Conservation (phyloP, 352 stramenopile species). For the Peronosclerospora sorghi region DNA sequence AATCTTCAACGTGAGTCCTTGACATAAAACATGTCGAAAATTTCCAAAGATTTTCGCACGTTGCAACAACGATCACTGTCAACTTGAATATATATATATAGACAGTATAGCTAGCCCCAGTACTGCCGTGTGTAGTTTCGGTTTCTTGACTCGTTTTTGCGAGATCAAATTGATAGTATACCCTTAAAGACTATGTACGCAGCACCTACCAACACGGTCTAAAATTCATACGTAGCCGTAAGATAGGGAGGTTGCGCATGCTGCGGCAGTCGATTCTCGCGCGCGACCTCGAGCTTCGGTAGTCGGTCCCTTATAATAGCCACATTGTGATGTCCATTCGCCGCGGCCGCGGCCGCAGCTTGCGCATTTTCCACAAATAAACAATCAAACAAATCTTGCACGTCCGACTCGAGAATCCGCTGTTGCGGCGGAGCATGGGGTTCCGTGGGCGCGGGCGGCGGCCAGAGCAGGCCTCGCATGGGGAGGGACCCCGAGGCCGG, state of each 20-base stretch:
- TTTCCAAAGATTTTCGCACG: too few species aligned
- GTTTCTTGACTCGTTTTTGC: too few species aligned
- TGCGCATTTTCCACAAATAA: slow-evolving; percentile 29
- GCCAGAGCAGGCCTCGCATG: slow-evolving; percentile 28
- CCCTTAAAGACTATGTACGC: too few species aligned
- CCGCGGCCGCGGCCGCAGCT: slow-evolving; percentile 12
- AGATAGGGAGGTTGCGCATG: slow-evolving; percentile 19
- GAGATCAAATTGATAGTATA: too few species aligned
- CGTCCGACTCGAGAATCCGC: slow-evolving; percentile 27
- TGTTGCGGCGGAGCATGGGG: slow-evolving; percentile 11
- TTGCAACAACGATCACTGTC: slow-evolving; percentile 6
- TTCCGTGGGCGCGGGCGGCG: slow-evolving; percentile 10
- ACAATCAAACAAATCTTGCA: slow-evolving; percentile 35
- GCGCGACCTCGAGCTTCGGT: slow-evolving; percentile 16
- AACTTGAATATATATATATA: too few species aligned
- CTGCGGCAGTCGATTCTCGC: slow-evolving; percentile 9
- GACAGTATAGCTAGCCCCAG: too few species aligned
- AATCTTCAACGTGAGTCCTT: slow-evolving; percentile 5
- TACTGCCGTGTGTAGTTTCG: too few species aligned
- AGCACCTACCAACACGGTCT: slow-evolving; percentile 10
- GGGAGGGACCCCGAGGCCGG: slow-evolving; percentile 19
- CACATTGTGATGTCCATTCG: slow-evolving; percentile 20
- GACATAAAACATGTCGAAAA: not conserved
- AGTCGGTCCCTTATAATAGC: slow-evolving; percentile 21
- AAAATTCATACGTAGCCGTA: slow-evolving; percentile 29